Percentiles rank a stretch among this genome's conserved stretches.
These are phyloP conservation scores for Melanomma pulvis-pyrius DNA, from an alignment of 495 filamentous ascomycete species.

Conservation along the genomic window DNA sequence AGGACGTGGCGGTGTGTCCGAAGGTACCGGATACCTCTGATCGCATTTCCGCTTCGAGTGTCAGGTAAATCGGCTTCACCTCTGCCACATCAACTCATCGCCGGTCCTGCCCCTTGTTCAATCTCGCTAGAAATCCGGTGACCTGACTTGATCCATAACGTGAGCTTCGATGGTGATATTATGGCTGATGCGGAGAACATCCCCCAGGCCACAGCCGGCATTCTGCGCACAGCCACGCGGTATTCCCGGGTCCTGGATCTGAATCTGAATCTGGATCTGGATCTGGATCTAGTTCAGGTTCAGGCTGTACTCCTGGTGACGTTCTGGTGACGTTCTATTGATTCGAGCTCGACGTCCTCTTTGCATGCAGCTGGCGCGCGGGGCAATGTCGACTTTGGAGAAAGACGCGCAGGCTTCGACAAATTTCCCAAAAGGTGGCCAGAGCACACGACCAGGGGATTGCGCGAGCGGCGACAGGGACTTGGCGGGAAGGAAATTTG, in stretches of 20 bases:
- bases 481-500: neutral
- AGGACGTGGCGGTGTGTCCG: neutral
- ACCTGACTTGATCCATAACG: neutral
- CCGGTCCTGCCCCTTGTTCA: neutral
- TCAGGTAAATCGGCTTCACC: slow-evolving; percentile 8
- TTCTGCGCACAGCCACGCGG: slow-evolving; percentile 5
- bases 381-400: neutral
- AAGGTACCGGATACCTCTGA: neutral
- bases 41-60: neutral
- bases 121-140: slow-evolving; percentile 19
- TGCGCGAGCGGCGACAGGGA: neutral
- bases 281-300: no score
- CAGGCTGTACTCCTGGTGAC: no score
- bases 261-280: slow-evolving; percentile 1
- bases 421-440: neutral
- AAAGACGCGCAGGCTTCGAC: neutral
- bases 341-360: no score
- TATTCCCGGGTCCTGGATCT: neutral
- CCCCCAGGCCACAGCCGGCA: neutral
- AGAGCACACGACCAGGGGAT: neutral
- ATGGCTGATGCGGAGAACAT: neutral
- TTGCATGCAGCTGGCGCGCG: neutral
- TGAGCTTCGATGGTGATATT: neutral
- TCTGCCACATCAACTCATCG: neutral
- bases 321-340: no score